These are phyloP conservation scores for Teunomyces kruisii DNA, from an alignment of 805 yeast genomes.

Conservation along the genomic window DNA sequence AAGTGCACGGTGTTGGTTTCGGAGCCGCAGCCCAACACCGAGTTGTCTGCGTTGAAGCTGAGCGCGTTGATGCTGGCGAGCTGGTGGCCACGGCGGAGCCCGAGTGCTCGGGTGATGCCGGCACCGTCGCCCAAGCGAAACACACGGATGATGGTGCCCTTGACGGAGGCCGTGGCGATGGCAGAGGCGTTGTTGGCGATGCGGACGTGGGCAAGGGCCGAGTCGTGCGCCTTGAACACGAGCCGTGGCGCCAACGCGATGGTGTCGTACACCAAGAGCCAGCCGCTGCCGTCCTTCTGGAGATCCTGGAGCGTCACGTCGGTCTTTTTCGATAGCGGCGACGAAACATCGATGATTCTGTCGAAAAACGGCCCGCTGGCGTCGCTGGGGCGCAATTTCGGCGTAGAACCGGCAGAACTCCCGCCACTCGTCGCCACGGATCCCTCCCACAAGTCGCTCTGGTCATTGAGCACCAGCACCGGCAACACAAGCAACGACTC, in stretches of 20 bases:
- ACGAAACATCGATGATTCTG: background rate
- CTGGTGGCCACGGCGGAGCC: conserved; percentile 43
- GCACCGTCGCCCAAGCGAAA: conserved; percentile 15
- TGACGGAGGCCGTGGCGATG: conserved; percentile 43
- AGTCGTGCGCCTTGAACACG: conserved; percentile 41
- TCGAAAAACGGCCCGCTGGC: background rate
- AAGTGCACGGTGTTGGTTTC: conserved; percentile 44
- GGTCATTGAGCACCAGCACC: conserved; percentile 24
- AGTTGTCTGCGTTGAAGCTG: conserved; percentile 32
- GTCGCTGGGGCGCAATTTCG: no score
- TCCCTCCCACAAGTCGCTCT: conserved; percentile 34
- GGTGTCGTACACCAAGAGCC: conserved; percentile 43
- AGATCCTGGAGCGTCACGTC: conserved; percentile 26
- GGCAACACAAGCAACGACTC: conserved; percentile 37
- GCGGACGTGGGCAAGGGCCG: conserved; percentile 32
- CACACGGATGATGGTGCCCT: conserved; percentile 44
- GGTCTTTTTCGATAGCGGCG: conserved; percentile 11
- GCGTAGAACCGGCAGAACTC: no score
- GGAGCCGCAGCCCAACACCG: conserved; percentile 39
- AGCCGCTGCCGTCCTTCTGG: conserved; percentile 31
- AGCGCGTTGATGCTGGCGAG: conserved; percentile 33
- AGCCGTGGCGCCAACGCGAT: conserved; percentile 29
- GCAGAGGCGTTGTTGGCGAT: conserved; percentile 24
- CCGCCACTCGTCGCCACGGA: no score
- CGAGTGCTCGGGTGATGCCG: conserved; percentile 26